These are phyloP conservation scores for Leishmania braziliensis DNA, from an alignment of 208 protist genomes.

Conservation along the genomic window DNA sequence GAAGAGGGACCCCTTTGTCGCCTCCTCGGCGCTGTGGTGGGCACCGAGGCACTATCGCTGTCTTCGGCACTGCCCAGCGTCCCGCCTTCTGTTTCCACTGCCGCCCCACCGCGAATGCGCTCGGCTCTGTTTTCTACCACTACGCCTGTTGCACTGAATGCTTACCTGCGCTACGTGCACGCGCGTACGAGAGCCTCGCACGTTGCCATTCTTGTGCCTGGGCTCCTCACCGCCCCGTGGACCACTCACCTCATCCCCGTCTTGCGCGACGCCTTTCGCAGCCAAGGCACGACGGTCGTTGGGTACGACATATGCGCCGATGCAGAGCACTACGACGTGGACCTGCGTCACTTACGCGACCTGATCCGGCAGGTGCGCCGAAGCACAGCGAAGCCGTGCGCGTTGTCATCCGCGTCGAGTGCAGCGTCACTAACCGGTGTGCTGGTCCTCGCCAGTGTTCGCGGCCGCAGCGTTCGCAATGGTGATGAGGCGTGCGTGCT, in stretches of 20 bases:
- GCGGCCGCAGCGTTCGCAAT: slow-evolving; percentile 8
- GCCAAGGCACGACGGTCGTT: slow-evolving; percentile 13
- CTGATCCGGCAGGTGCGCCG: background rate
- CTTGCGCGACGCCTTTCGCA: slow-evolving; percentile 6
- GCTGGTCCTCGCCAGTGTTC: slow-evolving; percentile 15
- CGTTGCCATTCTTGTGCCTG: slow-evolving; percentile 26
- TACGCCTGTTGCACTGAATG: slow-evolving; percentile 13
- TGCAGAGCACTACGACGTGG: slow-evolving; percentile 21
- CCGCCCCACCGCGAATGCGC: background rate
- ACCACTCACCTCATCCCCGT: slow-evolving; percentile 20
- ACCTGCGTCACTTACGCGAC: slow-evolving; percentile 16
- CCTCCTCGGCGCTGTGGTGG: background rate
- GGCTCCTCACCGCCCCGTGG: slow-evolving; percentile 30
- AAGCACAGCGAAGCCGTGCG: background rate
- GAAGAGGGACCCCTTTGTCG: slow-evolving; percentile 8
- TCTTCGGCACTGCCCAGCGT: background rate
- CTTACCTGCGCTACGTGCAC: slow-evolving; percentile 18
- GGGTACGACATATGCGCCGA: slow-evolving; percentile 29
- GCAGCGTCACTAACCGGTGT: background rate
- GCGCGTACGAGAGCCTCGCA: background rate
- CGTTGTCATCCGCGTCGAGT: background rate
- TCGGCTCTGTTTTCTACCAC: slow-evolving; percentile 18
- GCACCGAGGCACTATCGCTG: background rate
- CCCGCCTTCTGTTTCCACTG: background rate
- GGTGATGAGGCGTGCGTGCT: slow-evolving; percentile 4